Percentiles rank a stretch among this genome's conserved stretches.
These are phyloP conservation scores for Musa acuminata DNA, from an alignment of 176 grass and related monocot species.

Conservation along the genomic window DNA sequence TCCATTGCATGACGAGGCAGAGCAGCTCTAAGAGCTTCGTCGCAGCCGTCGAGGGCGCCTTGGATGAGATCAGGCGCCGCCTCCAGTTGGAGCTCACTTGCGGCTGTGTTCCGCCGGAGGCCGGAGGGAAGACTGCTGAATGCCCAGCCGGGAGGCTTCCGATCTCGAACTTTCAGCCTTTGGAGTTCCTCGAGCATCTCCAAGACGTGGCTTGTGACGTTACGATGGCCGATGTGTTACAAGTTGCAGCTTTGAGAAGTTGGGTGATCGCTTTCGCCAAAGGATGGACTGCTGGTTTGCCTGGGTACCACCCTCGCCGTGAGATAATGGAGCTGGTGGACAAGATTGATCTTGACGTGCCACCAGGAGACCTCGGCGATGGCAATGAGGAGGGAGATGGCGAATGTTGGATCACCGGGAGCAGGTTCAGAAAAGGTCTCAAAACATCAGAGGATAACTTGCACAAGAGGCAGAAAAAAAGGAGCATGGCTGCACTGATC, in stretches of 20 bases:
- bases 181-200: constrained; percentile 41
- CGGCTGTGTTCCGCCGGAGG: constrained; percentile 7
- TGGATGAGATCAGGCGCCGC: constrained; percentile 4
- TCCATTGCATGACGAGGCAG: constrained; percentile 8
- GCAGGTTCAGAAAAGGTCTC: not conserved
- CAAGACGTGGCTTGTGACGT: constrained; percentile 31
- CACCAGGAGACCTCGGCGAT: constrained; percentile 14
- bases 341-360: constrained; percentile 69
- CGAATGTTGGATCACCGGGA: constrained; percentile 3
- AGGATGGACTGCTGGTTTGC: constrained; percentile 29
- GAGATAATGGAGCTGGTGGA: constrained; percentile 37
- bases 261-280: constrained; percentile 39
- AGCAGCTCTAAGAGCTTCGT: constrained; percentile 12
- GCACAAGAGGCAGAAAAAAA: constrained; percentile 12
- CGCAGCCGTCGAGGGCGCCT: not conserved
- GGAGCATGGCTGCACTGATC: constrained; percentile 23
- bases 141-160: not conserved
- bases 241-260: constrained; percentile 36
- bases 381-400: constrained; percentile 21
- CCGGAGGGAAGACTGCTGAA: not conserved
- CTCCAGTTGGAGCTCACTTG: constrained; percentile 15
- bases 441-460: not conserved
- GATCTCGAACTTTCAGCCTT: not conserved
- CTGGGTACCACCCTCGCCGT: constrained; percentile 30
- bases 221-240: constrained; percentile 16